Evolutionary conservation across 257 asterid species (phyloP).

Genomic region (Solanum boliviense): DNA sequence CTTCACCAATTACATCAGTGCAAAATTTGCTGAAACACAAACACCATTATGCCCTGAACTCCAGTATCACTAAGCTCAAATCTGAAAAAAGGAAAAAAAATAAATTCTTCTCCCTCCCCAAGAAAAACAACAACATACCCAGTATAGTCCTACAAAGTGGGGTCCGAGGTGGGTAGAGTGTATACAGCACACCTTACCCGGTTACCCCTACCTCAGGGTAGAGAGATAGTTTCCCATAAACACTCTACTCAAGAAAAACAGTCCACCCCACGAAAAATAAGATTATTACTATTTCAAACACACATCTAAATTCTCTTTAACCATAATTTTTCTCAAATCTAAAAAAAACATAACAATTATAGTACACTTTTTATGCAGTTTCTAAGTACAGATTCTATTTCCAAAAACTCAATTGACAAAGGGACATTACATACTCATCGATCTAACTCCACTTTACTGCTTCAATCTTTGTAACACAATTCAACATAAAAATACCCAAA

Average conservation of each 20-base stretch:
- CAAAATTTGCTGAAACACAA: constrained; percentile 5
- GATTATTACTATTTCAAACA: not conserved
- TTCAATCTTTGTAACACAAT: not conserved
- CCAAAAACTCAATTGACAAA: not conserved
- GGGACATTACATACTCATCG: not conserved
- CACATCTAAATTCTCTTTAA: not conserved
- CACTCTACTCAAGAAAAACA: not conserved
- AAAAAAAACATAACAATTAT: not conserved
- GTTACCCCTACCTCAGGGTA: not conserved
- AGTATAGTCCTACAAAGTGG: not conserved
- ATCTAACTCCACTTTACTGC: not conserved
- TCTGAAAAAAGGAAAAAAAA: not conserved
- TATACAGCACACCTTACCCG: not conserved
- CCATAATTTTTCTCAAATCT: not conserved
- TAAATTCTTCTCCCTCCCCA: not conserved
- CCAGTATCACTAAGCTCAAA: constrained; percentile 14
- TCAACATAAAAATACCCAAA: not conserved
- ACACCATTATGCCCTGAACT: constrained; percentile 7
- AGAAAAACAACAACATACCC: not conserved
- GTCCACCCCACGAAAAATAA: not conserved
- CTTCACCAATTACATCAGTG: not conserved
- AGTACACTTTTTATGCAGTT: not conserved
- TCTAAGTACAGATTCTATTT: not conserved
- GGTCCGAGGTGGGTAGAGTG: not conserved
- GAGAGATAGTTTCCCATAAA: not conserved